phyloP scores from a whole-genome alignment of 495 filamentous ascomycete species.

The Cladorrhinum samala region DNA sequence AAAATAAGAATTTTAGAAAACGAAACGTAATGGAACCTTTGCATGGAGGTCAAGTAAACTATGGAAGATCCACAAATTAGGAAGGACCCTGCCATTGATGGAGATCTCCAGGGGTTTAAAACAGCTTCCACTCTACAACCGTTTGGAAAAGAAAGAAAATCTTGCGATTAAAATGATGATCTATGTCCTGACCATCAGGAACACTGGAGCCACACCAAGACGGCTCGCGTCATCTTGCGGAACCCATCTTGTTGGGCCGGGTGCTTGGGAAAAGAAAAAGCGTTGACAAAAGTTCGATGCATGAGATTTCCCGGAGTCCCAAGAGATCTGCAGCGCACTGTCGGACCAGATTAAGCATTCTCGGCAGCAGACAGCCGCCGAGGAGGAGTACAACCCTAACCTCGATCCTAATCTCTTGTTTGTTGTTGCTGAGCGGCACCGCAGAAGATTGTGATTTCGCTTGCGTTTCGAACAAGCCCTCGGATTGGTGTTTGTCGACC shows the following conservation, averaged over 20 bases:
- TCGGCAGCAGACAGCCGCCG: slow-evolving; percentile 12
- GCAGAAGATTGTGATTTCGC: slow-evolving; percentile 10
- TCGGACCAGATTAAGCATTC: slow-evolving; percentile 13
- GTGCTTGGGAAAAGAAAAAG: background rate
- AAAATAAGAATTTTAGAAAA: no score
- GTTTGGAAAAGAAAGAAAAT: background rate
- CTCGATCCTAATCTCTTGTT: background rate
- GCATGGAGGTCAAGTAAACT: no score
- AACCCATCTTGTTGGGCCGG: no score
- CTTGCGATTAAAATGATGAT: background rate
- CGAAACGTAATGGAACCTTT: no score
- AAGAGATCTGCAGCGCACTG: slow-evolving; percentile 5
- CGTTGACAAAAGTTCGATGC: background rate
- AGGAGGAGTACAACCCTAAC: background rate
- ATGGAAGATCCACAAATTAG: no score
- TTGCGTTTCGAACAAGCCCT: slow-evolving; percentile 5
- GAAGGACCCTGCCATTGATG: no score
- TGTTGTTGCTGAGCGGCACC: slow-evolving; percentile 1
- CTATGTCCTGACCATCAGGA: no score
- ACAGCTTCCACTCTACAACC: no score
- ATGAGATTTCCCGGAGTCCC: slow-evolving; percentile 3
- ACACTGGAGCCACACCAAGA: no score
- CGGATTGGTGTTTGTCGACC: background rate
- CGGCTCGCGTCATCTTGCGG: no score
- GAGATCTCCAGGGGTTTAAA: no score